A percentile compares a stretch with the other conserved stretches of the same genome.
Evolutionary conservation across 2,329 filamentous ascomycete species (phyloP).

Genomic region (Alternaria novae-zelandiae): DNA sequence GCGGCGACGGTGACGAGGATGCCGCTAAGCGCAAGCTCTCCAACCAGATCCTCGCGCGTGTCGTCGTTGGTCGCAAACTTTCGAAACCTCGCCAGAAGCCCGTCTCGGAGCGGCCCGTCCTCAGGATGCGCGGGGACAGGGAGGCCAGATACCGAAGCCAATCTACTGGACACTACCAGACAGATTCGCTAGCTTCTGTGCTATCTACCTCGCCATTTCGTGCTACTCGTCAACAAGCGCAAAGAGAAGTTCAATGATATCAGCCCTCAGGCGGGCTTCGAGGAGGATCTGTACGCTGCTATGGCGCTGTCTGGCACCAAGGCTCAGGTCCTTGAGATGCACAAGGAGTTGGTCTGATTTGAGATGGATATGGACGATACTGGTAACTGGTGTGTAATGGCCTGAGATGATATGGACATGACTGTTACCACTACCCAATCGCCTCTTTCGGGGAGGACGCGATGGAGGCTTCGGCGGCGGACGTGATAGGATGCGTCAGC

Average conservation of each 20-base stretch:
- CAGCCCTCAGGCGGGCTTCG: slow-evolving; percentile 20
- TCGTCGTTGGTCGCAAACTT: not conserved
- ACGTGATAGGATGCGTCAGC: slow-evolving; percentile 62
- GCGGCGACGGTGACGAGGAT: slow-evolving; percentile 13
- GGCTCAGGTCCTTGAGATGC: not conserved
- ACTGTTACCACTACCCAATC: not conserved
- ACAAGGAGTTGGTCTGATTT: not conserved
- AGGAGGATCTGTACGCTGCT: slow-evolving; percentile 20
- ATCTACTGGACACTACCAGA: not conserved
- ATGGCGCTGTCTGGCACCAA: not conserved
- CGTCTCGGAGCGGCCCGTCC: not conserved
- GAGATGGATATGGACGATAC: not conserved
- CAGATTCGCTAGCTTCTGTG: not conserved
- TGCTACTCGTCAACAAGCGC: not conserved
- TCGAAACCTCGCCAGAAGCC: not conserved
- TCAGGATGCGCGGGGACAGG: not conserved
- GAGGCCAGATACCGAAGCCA: not conserved
- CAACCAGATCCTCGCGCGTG: slow-evolving; percentile 9
- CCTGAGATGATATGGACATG: not conserved
- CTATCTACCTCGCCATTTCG: not conserved
- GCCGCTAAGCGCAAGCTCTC: slow-evolving; percentile 20
- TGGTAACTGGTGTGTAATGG: not conserved
- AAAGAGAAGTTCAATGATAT: not conserved
- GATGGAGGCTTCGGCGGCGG: slow-evolving; percentile 43
- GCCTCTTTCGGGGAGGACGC: slow-evolving; percentile 23